Percentiles rank a stretch among this genome's conserved stretches.
Conservation (phyloP, 129 eudicot species). For the Flaveria ramosissima region DNA sequence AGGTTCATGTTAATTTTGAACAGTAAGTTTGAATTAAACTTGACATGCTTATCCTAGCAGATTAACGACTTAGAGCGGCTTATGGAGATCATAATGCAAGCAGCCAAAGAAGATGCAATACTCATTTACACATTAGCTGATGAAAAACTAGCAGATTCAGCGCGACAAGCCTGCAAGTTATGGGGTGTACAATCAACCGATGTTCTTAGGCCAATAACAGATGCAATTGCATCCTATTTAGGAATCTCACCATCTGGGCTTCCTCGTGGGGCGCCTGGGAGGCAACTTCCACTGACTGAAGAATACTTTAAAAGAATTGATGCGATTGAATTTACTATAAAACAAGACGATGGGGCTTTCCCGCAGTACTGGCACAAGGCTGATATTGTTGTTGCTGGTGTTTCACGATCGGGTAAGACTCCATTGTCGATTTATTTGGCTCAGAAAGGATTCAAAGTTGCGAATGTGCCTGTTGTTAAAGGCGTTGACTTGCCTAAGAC, state of each 20-base stretch:
- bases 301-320: slow-evolving; percentile 64
- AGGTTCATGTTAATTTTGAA: background rate
- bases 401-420: slow-evolving; percentile 77
- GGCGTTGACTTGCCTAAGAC: slow-evolving; percentile 53
- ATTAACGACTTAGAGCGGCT: slow-evolving; percentile 61
- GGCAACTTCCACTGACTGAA: slow-evolving; percentile 43
- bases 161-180: slow-evolving; percentile 53
- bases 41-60: slow-evolving; percentile 25
- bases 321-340: slow-evolving; percentile 70
- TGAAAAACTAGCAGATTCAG: slow-evolving; percentile 60
- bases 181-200: slow-evolving; percentile 64
- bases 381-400: slow-evolving; percentile 65
- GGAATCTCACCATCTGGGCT: slow-evolving; percentile 69
- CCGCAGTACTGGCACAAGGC: slow-evolving; percentile 56
- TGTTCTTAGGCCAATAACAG: slow-evolving; percentile 59
- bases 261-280: slow-evolving; percentile 72
- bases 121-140: slow-evolving; percentile 75
- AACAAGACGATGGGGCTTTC: slow-evolving; percentile 74
- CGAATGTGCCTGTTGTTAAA: slow-evolving; percentile 70
- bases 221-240: slow-evolving; percentile 62
- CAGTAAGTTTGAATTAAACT: background rate
- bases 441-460: slow-evolving; percentile 78
- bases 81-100: slow-evolving; percentile 63
- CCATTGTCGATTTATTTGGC: slow-evolving; percentile 70
- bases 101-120: slow-evolving; percentile 71